These are phyloP conservation scores for Marvania coccoides DNA, from an alignment of 139 green algal species.

Conservation along the genomic window DNA sequence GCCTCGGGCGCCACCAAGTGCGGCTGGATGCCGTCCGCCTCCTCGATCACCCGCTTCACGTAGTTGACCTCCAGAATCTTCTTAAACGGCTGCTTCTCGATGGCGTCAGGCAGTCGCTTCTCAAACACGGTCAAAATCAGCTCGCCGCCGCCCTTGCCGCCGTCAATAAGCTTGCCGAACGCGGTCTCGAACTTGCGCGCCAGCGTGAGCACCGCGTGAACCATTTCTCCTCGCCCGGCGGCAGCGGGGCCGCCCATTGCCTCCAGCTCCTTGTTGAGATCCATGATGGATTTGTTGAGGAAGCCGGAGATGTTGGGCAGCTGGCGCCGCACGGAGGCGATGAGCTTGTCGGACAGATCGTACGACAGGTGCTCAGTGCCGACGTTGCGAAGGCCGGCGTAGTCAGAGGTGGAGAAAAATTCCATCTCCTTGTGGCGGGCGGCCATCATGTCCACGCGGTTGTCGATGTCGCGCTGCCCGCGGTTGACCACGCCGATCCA, in stretches of 20 bases:
- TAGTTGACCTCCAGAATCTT: conserved; percentile 82
- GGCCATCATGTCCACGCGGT: conserved; percentile 32
- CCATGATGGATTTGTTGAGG: conserved; percentile 63
- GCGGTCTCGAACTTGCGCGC: conserved; percentile 78
- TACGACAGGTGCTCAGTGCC: conserved; percentile 67
- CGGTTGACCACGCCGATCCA: conserved; percentile 93
- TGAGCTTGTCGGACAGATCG: conserved; percentile 72
- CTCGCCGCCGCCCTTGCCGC: conserved; percentile 77
- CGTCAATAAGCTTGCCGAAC: conserved; percentile 72
- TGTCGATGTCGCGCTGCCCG: conserved; percentile 85
- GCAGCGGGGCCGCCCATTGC: conserved; percentile 52
- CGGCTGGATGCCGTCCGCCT: conserved; percentile 94
- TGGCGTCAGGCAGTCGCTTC: conserved; percentile 78
- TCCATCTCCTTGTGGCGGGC: conserved; percentile 28
- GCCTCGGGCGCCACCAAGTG: conserved; percentile 95
- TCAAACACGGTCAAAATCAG: conserved; percentile 87
- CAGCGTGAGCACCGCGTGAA: conserved; percentile 82
- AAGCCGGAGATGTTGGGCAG: conserved; percentile 76
- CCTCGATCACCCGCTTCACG: conserved; percentile 78
- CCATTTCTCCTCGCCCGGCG: conserved; percentile 69
- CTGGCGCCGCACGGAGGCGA: conserved; percentile 72
- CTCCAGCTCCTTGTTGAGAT: conserved; percentile 67
- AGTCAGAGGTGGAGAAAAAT: conserved; percentile 72
- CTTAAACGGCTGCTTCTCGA: conserved; percentile 80
- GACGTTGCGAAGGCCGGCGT: conserved; percentile 47